Conservation (phyloP, 2,329 filamentous ascomycete genomes). For the Fusarium floridanum region DNA sequence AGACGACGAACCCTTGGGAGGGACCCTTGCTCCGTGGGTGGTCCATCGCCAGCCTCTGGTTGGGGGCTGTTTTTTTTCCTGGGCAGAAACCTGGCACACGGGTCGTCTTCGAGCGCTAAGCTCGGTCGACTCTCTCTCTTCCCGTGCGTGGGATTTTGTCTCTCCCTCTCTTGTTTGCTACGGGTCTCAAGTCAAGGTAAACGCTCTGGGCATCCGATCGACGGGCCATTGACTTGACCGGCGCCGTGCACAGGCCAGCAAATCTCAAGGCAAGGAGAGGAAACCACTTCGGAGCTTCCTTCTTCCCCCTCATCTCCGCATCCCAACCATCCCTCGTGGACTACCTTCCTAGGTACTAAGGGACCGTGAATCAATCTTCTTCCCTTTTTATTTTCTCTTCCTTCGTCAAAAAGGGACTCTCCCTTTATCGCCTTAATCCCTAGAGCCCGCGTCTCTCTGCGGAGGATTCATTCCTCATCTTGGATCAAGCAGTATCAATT, state of each 20-base stretch:
- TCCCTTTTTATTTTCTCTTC: neutral
- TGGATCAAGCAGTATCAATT: neutral
- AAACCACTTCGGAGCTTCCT: conserved; percentile 13
- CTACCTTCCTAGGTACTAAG: conserved; percentile 9
- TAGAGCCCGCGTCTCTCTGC: neutral
- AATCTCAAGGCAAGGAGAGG: conserved; percentile 16
- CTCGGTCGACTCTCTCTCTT: conserved; percentile 13
- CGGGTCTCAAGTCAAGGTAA: neutral
- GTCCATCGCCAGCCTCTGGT: conserved; percentile 24
- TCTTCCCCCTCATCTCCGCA: conserved; percentile 21
- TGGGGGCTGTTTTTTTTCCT: conserved; percentile 6
- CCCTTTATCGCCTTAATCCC: neutral
- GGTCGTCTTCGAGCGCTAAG: conserved; percentile 29
- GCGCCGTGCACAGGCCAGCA: conserved; percentile 32
- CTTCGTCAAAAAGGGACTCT: neutral
- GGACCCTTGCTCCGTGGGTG: conserved; percentile 7
- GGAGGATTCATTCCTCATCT: conserved; percentile 2
- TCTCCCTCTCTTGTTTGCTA: conserved; percentile 7
- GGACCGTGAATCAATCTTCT: conserved; percentile 6
- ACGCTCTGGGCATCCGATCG: conserved; percentile 21
- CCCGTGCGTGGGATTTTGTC: too few species aligned
- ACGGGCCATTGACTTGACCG: conserved; percentile 11
- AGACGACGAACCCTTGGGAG: conserved; percentile 33
- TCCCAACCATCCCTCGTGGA: conserved; percentile 23
- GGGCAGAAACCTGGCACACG: conserved; percentile 4